phyloP scores from a whole-genome alignment of 140 eudicot genomes.

The Ambrosia hybrid region DNA sequence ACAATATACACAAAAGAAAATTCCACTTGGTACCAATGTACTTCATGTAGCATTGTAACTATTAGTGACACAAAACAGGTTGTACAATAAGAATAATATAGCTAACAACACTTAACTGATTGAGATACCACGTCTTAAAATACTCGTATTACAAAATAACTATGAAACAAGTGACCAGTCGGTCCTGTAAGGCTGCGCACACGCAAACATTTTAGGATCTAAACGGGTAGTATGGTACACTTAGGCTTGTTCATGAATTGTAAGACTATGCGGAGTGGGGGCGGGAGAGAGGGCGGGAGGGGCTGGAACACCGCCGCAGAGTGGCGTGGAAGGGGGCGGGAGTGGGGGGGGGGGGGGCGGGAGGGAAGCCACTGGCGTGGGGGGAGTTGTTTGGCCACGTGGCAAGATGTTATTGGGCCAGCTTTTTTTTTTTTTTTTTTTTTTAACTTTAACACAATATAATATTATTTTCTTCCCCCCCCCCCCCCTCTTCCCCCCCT shows the following conservation, averaged over 20 bases:
- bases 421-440: no score
- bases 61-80: not conserved
- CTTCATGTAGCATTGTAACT: not conserved
- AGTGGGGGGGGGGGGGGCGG: no score
- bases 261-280: no score
- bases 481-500: no score
- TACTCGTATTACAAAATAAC: not conserved
- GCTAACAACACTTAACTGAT: not conserved
- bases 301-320: no score
- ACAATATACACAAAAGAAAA: not conserved
- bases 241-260: not conserved
- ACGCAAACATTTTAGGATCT: not conserved
- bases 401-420: no score
- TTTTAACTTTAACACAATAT: no score
- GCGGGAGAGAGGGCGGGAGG: no score
- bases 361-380: no score
- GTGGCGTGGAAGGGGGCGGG: no score
- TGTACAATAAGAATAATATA: constrained; percentile 4
- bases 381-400: no score
- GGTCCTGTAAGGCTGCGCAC: not conserved
- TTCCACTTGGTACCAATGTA: not conserved
- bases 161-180: not conserved
- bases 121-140: not conserved
- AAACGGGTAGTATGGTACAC: not conserved
- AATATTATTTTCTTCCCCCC: no score